phyloP scores from a whole-genome alignment of 78 protist genomes.

The Creolimax fragrantissima region DNA sequence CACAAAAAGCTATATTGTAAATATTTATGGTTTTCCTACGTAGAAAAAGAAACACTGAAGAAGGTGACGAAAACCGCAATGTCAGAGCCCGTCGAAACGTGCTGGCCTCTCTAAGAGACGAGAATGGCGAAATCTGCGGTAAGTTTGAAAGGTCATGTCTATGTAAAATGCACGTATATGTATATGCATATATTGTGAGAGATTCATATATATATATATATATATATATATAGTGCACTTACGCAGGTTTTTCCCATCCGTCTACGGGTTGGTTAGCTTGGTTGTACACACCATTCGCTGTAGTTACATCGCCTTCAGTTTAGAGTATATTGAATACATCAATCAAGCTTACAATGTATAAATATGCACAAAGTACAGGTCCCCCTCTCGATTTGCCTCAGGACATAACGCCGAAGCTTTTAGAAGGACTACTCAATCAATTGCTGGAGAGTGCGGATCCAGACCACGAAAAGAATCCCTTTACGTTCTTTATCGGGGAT shows the following conservation, averaged over 20 bases:
- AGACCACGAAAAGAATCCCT: slow-evolving; percentile 46
- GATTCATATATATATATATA: neutral
- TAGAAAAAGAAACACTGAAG: too few species aligned
- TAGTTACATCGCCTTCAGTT: too few species aligned
- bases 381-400: slow-evolving; percentile 15
- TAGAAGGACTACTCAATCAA: neutral
- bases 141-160: neutral
- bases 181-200: neutral
- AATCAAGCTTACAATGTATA: too few species aligned
- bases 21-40: too few species aligned
- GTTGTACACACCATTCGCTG: too few species aligned
- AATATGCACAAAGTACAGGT: too few species aligned
- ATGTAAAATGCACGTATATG: neutral
- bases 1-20: too few species aligned
- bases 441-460: neutral
- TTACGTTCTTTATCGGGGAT: slow-evolving; percentile 51
- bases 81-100: neutral
- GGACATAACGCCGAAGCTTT: slow-evolving; percentile 9
- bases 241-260: too few species aligned
- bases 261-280: too few species aligned
- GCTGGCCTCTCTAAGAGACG: neutral
- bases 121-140: slow-evolving; percentile 3
- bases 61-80: neutral
- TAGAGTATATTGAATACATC: too few species aligned
- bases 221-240: too few species aligned